Base-by-base conservation (phyloP, 139 green algal species). In the Zygnema circumcarinatum region DNA sequence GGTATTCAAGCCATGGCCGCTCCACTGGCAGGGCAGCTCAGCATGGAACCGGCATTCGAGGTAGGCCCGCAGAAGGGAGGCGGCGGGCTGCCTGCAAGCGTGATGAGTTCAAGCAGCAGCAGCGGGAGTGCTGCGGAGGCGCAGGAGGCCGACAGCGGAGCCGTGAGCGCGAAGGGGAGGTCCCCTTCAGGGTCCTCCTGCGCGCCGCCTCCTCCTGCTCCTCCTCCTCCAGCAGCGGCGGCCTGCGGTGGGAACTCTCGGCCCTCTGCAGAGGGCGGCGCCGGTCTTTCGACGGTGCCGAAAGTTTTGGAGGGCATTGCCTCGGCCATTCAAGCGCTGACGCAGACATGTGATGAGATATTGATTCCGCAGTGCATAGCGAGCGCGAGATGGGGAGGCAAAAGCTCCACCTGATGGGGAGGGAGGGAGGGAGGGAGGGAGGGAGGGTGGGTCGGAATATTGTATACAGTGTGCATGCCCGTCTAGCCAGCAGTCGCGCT, bases 101-200 rank as follows among this genome's bases (percentile, higher is more conserved):
- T 7, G 7, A 25, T 41, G 16, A 78, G 69, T 41, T 52, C 35
- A 39, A 78, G 69, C 69, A 78, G 69, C 16, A 78, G 69, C 16
- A 78, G 69, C 16, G 69, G 69, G 69, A 78, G 69, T 41, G 36
- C 36, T 22, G 16, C 7, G 7, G 69, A 78, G 11, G 35, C 35
- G 3, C 69, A 78, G 16, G 69, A 78, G 16, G 69, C 69, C 69
- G 69, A 78, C 16, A 78, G 69, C 16, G 69, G 16, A 22, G 35
- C 7, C 11, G 35, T 7, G 11, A 41, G 11, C 36, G 16, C 3
- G 36, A 41, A 11, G 11, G 69, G 25, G 25, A 72, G 54, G 54
- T 72, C 29, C 25, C 25, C 54, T 25, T 25, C n/a, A 29, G 54
- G 54, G 25, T 72, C 25, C 54, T 72, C 54, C 54, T 72, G 54